phyloP scores from a whole-genome alignment of 306 rosid genomes.

The Dryas drummondii region DNA sequence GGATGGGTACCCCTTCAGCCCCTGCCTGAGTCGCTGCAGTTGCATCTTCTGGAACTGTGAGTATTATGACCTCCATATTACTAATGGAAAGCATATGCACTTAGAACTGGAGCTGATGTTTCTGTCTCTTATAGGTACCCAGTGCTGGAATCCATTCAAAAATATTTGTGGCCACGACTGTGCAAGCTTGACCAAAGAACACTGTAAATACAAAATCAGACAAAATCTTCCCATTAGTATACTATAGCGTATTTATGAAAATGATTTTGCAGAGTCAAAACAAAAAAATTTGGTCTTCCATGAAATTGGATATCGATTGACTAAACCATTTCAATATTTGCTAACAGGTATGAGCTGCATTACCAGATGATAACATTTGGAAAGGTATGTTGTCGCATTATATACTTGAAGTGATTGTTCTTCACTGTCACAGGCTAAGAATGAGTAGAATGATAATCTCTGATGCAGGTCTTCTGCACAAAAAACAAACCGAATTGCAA shows the following conservation, averaged over 20 bases:
- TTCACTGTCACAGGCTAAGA: conserved; percentile 24
- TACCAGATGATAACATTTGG: conserved; percentile 99
- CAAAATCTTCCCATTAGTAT: neutral
- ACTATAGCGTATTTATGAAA: neutral
- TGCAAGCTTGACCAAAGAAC: conserved; percentile 99
- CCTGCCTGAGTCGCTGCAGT: conserved; percentile 95
- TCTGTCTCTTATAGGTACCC: conserved; percentile 74
- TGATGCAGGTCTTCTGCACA: conserved; percentile 89
- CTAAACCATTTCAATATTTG: conserved; percentile 29
- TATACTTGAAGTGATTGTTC: conserved; percentile 1
- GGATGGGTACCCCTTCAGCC: conserved; percentile 99
- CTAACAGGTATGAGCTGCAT: conserved; percentile 90
- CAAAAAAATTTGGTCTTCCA: conserved; percentile 1
- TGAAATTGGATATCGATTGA: neutral
- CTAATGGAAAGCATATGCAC: conserved; percentile 13
- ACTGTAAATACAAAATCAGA: conserved; percentile 48
- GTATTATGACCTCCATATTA: conserved; percentile 36
- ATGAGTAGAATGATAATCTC: conserved; percentile 24
- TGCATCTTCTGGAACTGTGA: conserved; percentile 97
- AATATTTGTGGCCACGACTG: conserved; percentile 96
- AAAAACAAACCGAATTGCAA: conserved; percentile 98
- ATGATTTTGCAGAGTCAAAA: neutral
- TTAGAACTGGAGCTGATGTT: conserved; percentile 31
- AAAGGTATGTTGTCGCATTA: conserved; percentile 58
- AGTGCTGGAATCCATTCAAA: conserved; percentile 88